Evolutionary conservation across 768 basidiomycete species (phyloP).

Genomic region (Boletus subcaerulescens): DNA sequence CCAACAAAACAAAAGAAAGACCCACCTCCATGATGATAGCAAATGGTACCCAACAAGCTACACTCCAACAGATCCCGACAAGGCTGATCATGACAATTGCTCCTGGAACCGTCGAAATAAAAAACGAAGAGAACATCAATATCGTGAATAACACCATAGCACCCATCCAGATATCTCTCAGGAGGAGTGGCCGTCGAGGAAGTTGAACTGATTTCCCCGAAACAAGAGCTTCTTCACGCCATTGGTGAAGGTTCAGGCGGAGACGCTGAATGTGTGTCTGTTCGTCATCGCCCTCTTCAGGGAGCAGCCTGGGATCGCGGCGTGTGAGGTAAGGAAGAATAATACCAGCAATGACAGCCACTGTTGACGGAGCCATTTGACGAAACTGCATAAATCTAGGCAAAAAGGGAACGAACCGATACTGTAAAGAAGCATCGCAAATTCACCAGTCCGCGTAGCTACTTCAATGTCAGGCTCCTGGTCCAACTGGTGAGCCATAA

Average conservation of each 20-base stretch:
- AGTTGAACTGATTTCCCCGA: constrained; percentile 72
- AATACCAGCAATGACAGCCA: constrained; percentile 81
- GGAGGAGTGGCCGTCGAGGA: constrained; percentile 86
- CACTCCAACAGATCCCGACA: constrained; percentile 94
- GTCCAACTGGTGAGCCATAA: constrained; percentile 80
- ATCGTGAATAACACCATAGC: constrained; percentile 78
- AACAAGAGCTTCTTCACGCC: constrained; percentile 81
- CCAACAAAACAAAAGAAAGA: constrained; percentile 39
- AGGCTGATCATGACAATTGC: constrained; percentile 81
- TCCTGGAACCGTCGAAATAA: constrained; percentile 70
- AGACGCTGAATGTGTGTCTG: constrained; percentile 73
- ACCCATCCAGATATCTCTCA: constrained; percentile 92
- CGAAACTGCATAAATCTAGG: not conserved
- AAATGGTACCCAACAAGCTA: constrained; percentile 97
- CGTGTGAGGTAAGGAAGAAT: constrained; percentile 78
- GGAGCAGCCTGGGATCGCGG: constrained; percentile 78
- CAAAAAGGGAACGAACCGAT: constrained; percentile 50
- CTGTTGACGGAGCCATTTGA: constrained; percentile 37
- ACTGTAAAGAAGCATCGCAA: constrained; percentile 89
- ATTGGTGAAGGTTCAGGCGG: constrained; percentile 65
- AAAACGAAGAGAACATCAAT: constrained; percentile 82
- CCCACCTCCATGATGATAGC: constrained; percentile 95
- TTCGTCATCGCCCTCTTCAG: constrained; percentile 62
- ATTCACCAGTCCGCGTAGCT: constrained; percentile 83
- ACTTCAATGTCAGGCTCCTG: constrained; percentile 75